Conservation (phyloP, 1,284 basidiomycete genomes). For the Leccinum subrobustum region DNA sequence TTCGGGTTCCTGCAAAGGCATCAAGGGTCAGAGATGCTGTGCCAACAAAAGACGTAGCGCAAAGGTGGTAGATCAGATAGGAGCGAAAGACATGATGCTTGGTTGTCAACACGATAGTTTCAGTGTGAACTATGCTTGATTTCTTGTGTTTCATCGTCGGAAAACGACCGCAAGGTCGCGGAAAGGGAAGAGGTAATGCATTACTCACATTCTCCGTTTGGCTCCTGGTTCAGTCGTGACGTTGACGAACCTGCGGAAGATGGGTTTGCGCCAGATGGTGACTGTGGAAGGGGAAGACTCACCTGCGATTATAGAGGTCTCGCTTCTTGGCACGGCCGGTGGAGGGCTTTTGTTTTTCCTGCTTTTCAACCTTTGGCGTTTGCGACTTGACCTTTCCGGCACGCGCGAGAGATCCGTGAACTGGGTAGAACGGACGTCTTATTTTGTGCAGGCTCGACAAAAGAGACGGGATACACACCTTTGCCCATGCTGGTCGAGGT, state of each 20-base stretch:
- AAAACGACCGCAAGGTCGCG: background rate
- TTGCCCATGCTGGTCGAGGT: slow-evolving; percentile 60
- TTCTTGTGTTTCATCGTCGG: slow-evolving; percentile 24
- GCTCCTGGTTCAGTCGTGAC: slow-evolving; percentile 85
- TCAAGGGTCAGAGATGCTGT: slow-evolving; percentile 10
- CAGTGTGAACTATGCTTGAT: slow-evolving; percentile 34
- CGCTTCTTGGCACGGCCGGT: slow-evolving; percentile 98
- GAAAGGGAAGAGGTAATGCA: background rate
- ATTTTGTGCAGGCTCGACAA: background rate
- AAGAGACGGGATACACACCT: slow-evolving; percentile 39
- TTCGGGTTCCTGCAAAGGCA: slow-evolving; percentile 21
- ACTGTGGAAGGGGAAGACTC: slow-evolving; percentile 30
- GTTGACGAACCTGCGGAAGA: slow-evolving; percentile 77
- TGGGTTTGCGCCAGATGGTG: background rate
- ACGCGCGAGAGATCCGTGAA: slow-evolving; percentile 99
- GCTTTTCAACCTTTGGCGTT: slow-evolving; percentile 93
- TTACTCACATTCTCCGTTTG: slow-evolving; percentile 57
- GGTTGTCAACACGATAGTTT: slow-evolving; percentile 32
- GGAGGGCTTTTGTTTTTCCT: slow-evolving; percentile 95
- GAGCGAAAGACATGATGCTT: slow-evolving; percentile 32
- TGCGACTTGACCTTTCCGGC: slow-evolving; percentile 99
- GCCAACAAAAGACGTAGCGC: background rate
- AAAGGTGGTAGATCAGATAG: slow-evolving; percentile 23
- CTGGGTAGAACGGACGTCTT: slow-evolving; percentile 40
- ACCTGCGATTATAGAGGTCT: slow-evolving; percentile 91